These are phyloP conservation scores for Coix lacrymajobi DNA, from an alignment of 176 grass and related monocot genomes.

Conservation along the genomic window DNA sequence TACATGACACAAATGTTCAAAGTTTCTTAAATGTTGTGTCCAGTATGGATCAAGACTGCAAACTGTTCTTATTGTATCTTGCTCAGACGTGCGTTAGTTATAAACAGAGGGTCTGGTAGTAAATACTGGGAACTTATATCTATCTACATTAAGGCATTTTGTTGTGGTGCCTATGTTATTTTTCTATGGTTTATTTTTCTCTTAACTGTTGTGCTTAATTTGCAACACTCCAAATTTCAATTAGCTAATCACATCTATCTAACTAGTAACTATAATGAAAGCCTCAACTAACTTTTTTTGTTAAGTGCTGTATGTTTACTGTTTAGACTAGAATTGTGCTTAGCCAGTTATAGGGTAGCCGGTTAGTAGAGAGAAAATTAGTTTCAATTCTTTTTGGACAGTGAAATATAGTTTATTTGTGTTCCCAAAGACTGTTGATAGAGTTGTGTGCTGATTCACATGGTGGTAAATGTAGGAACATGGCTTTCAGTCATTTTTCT, in stretches of 20 bases:
- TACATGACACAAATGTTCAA: slow-evolving; percentile 34
- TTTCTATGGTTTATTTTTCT: slow-evolving; percentile 5
- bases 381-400: background rate
- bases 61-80: slow-evolving; percentile 34
- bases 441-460: slow-evolving; percentile 14
- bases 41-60: slow-evolving; percentile 21
- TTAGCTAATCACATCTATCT: slow-evolving; percentile 26
- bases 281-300: background rate
- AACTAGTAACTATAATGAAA: slow-evolving; percentile 11
- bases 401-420: background rate
- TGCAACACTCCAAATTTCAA: slow-evolving; percentile 18
- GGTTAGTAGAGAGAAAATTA: background rate
- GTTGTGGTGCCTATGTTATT: background rate
- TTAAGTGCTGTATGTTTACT: slow-evolving; percentile 1
- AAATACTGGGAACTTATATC: background rate
- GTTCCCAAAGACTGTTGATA: background rate
- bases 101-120: slow-evolving; percentile 9
- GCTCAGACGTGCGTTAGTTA: background rate
- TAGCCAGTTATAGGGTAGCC: slow-evolving; percentile 1
- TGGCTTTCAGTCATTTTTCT: background rate
- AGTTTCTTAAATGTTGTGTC: slow-evolving; percentile 28
- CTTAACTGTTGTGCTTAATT: slow-evolving; percentile 8
- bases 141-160: background rate
- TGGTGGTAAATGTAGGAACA: background rate
- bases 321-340: slow-evolving; percentile 7